These are phyloP conservation scores for Solanum appendiculatum DNA, from an alignment of 257 asterid species.

Conservation along the genomic window DNA sequence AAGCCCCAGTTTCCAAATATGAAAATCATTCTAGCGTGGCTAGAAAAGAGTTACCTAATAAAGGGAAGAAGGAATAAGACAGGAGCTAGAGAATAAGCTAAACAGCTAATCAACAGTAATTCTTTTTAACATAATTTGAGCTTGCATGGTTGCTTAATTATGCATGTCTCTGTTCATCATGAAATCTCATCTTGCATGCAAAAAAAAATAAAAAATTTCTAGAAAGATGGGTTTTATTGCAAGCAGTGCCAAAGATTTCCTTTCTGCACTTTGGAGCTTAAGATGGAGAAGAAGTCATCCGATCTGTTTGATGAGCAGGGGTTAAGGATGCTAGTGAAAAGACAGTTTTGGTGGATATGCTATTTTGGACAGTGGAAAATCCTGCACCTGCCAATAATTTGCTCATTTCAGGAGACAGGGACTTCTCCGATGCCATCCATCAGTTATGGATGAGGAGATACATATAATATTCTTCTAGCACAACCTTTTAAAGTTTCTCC, in stretches of 20 bases:
- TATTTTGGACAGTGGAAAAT: slow-evolving; percentile 56
- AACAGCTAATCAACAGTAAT: not conserved
- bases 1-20: not conserved
- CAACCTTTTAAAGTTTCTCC: slow-evolving; percentile 38
- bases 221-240: no score
- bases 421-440: slow-evolving; percentile 46
- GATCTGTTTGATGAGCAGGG: slow-evolving; percentile 12
- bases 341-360: slow-evolving; percentile 42
- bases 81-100: not conserved
- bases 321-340: slow-evolving; percentile 42
- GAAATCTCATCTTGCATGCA: no score
- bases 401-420: slow-evolving; percentile 48
- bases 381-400: slow-evolving; percentile 58
- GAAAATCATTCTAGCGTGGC: not conserved
- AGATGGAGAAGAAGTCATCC: no score
- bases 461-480: slow-evolving; percentile 46
- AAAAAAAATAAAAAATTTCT: no score
- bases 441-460: slow-evolving; percentile 39
- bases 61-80: not conserved
- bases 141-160: not conserved
- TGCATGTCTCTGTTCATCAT: not conserved
- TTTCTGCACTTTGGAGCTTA: no score
- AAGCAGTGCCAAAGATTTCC: slow-evolving; percentile 24
- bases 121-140: not conserved
- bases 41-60: not conserved